phyloP scores from a whole-genome alignment of 2,329 filamentous ascomycete genomes.

The Fusarium brachygibbosum region DNA sequence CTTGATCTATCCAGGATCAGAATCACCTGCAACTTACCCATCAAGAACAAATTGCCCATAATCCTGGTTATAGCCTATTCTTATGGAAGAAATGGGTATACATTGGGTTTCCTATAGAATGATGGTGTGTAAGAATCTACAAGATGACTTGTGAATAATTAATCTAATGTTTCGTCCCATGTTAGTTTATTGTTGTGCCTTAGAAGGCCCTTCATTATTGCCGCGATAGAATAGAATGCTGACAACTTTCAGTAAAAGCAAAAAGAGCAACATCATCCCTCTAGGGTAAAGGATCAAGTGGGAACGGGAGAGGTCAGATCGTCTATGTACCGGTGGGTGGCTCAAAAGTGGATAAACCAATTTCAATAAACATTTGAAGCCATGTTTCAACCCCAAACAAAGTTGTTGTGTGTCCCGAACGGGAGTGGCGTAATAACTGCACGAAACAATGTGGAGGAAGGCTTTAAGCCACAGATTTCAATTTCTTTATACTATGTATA shows the following conservation, averaged over 20 bases:
- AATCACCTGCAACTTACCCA: not conserved
- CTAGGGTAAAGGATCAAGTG: constrained; percentile 8
- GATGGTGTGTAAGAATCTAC: no score
- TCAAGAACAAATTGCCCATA: not conserved
- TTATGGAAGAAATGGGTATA: not conserved
- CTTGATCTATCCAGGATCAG: constrained; percentile 4
- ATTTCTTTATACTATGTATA: not conserved
- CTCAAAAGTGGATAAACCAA: constrained; percentile 6
- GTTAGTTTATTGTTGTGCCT: not conserved
- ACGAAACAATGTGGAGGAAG: constrained; percentile 10
- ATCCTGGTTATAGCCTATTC: not conserved
- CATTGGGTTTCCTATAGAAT: not conserved
- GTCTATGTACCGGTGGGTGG: no score
- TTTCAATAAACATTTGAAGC: constrained; percentile 3
- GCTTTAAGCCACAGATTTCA: constrained; percentile 27
- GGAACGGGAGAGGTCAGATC: constrained; percentile 4
- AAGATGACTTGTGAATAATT: no score
- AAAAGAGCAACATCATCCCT: not conserved
- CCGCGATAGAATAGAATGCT: no score
- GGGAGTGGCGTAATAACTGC: constrained; percentile 34
- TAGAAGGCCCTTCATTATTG: not conserved
- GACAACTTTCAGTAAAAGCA: not conserved
- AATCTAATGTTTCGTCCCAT: not conserved
- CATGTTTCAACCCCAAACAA: constrained; percentile 31
- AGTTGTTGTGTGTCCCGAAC: constrained; percentile 3